A percentile compares a stretch with the other conserved stretches of the same genome.
Evolutionary conservation across 1,284 basidiomycete genomes (phyloP).

Genomic region (Cystobasidium slooffiae): DNA sequence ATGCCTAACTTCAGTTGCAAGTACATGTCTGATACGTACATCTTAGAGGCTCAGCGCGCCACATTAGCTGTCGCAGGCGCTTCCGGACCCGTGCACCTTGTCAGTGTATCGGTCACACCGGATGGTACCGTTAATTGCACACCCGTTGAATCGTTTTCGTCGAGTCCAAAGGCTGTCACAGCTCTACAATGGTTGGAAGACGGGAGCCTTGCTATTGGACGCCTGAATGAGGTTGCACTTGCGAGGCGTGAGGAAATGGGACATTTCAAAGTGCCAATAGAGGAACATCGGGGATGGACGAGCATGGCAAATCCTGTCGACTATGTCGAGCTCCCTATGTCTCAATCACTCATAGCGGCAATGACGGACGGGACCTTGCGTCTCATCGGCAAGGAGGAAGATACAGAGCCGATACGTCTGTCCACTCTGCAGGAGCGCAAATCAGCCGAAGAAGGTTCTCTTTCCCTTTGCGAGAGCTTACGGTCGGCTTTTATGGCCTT

Average conservation of each 20-base stretch:
- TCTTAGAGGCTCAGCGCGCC: background rate
- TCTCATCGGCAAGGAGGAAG: background rate
- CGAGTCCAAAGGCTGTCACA: constrained; percentile 13
- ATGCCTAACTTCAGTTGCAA: background rate
- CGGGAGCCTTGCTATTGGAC: constrained; percentile 8
- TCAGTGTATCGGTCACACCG: background rate
- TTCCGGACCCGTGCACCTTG: constrained; percentile 11
- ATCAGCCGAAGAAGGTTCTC: background rate
- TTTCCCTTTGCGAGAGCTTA: constrained; percentile 1
- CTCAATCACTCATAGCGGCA: background rate
- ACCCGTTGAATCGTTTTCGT: background rate
- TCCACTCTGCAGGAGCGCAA: background rate
- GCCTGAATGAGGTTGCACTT: constrained; percentile 15
- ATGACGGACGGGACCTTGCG: constrained; percentile 34
- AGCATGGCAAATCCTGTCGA: constrained; percentile 15
- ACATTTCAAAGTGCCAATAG: constrained; percentile 17
- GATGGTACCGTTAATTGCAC: background rate
- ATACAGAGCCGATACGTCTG: background rate
- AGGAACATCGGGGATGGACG: constrained; percentile 24
- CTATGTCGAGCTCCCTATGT: background rate
- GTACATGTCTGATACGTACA: background rate
- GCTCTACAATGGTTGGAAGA: constrained; percentile 8
- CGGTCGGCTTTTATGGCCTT: constrained; percentile 17
- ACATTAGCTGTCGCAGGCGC: constrained; percentile 18
- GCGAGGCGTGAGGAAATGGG: background rate